Base-by-base conservation (phyloP, 2,329 filamentous ascomycete species). In the Clonostachys chloroleuca region DNA sequence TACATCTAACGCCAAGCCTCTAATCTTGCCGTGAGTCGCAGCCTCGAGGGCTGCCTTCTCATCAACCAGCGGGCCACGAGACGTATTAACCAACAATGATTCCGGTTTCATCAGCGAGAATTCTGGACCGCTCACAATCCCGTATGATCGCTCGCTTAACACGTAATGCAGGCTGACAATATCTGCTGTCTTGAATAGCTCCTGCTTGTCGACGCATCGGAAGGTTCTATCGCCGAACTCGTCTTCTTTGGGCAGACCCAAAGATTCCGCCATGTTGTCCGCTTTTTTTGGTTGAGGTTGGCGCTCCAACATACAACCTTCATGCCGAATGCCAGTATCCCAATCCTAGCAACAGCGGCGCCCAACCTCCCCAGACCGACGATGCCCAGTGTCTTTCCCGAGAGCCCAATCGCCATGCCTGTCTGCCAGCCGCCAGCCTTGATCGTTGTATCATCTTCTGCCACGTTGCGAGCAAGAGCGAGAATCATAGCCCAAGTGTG, bases 1-100 rank as follows among this genome's bases (percentile, higher is more conserved):
- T 2, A 91, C 87, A 67, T 92, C 88, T 30, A 91, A 59, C 7
- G 84, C 87, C 0, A 78, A 86, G 0, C 85, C 86, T 16, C 74
- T 63, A 56, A 92, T 89, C 5, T 55, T 59, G 0, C 86, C 85
- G 5, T 65, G 56, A 45, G 78, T 72, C 52, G 89, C 61, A 4
- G 74, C 72, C 17, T 79, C 72, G 33, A 87, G 63, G 50, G 92
- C 61, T 5, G 82, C 85, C 6, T 65, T 58, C 59, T 91, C 84
- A 45, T 87, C 80, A 6, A 92, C 74, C 20, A 92, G 62, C 2
- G 84, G 82, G 0, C 86, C 87, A 2, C 87, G 69, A 6, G 84
- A 86, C 0, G 87, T 89, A 62, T 92, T 92, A 45, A 92, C 70
- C 30, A 92, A 66, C 12, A 91, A 62, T 0, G 80, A 78, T 4